Evolutionary conservation across 768 basidiomycete genomes (phyloP), one percentile per base, ranked within the genome.

Genomic region (Gloeopeniophorella convolvens): DNA sequence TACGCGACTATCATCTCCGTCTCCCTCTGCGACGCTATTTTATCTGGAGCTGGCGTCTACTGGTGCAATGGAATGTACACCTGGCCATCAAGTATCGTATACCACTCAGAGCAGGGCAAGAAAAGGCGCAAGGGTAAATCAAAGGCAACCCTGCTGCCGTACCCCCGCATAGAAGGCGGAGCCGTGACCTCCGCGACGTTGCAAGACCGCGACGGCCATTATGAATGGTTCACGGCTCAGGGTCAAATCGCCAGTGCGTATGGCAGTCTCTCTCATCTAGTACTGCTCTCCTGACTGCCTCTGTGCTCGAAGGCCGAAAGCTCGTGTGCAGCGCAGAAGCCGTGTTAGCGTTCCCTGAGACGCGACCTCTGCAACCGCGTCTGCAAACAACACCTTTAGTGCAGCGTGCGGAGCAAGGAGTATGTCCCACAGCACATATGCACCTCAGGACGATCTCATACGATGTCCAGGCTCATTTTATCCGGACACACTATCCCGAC

Each of bases 401-500:
- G n/a, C 74, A 79, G 47, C 75, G 74, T 9, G 75, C 78, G 5
- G 83, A 88, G 63, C 78, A 81, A 68, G 82, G 82, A 20, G 87
- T 89, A 63, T 43, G 77, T 51, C 5, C 27, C 20, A 45, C 3
- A 32, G 13, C 15, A 8, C 24, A 32, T 46, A 50, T 46, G 24
- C 12, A 15, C 30, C 10, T 53, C 40, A 44, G 36, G 42, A 39
- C 30, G 34, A 26, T 27, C 40, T 50, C 15, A 20, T 28, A 13
- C 21, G 23, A 41, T 30, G n/a, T 39, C 15, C 51, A 91, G 88
- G 76, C 83, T 12, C 79, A 82, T 48, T 88, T 86, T 58, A 70
- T 89, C 40, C 78, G 83, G 37, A 81, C 78, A 4, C 74, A 76
- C 63, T 73, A 83, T 46, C 85, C 88, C 1, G 86, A 89, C 52